Conservation (phyloP, 768 basidiomycete genomes). For the Naganishia onofrii region DNA sequence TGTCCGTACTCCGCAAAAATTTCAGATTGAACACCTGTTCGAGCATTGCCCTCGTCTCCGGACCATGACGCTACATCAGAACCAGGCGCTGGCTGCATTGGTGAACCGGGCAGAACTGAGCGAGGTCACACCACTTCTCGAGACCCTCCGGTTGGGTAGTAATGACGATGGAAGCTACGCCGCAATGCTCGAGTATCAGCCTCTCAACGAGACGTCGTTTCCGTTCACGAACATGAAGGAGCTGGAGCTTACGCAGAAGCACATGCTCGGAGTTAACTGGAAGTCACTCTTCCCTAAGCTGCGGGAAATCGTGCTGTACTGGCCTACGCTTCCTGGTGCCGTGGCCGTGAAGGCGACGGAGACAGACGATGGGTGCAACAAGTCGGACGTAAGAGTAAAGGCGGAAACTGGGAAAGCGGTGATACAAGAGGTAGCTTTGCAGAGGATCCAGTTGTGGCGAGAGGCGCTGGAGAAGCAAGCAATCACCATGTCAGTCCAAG, state of each 20-base stretch:
- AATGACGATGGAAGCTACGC: not conserved
- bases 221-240: slow-evolving; percentile 1
- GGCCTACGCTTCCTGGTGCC: not conserved
- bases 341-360: too few species aligned
- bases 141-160: slow-evolving; percentile 4
- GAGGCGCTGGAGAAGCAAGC: slow-evolving; percentile 5
- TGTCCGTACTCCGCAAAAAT: not conserved
- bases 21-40: slow-evolving; percentile 14
- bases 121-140: not conserved
- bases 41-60: not conserved
- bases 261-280: not conserved
- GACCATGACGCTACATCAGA: not conserved
- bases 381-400: too few species aligned
- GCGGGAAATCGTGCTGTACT: slow-evolving; percentile 8
- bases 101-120: not conserved
- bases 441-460: not conserved
- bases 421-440: not conserved
- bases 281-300: not conserved
- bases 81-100: not conserved
- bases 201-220: slow-evolving; percentile 1
- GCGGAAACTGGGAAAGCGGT: not conserved
- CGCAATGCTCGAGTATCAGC: slow-evolving; percentile 18
- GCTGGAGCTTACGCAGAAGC: not conserved
- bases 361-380: too few species aligned
- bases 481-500: not conserved